A percentile compares a stretch with the other conserved stretches of the same genome.
phyloP scores from a whole-genome alignment of 2,329 filamentous ascomycete genomes.

The Fusarium fracticaudum region DNA sequence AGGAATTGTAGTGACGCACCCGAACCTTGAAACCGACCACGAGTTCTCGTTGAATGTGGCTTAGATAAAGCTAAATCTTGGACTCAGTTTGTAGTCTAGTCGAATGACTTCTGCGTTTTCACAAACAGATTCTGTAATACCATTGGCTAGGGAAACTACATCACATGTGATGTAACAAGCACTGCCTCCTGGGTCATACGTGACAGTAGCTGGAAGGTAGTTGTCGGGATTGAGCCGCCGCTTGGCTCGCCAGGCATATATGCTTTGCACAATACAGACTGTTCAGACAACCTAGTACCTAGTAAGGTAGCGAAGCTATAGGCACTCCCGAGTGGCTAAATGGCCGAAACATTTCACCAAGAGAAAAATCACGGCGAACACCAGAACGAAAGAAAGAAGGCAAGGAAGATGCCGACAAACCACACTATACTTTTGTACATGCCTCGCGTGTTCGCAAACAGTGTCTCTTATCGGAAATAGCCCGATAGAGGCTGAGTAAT shows the following conservation, averaged over 20 bases:
- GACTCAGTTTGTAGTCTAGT: background rate
- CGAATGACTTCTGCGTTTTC: background rate
- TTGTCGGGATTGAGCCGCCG: background rate
- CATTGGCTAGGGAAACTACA: background rate
- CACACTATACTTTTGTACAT: background rate
- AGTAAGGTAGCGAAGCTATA: background rate
- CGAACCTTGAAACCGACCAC: background rate
- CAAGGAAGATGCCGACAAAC: background rate
- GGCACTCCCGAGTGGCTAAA: background rate
- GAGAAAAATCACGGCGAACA: background rate
- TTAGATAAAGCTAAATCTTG: background rate
- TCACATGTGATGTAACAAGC: background rate
- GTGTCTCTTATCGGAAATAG: background rate
- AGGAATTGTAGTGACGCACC: background rate
- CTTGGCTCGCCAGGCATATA: background rate
- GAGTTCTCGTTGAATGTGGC: background rate
- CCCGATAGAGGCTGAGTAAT: conserved; percentile 6
- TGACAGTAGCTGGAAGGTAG: background rate
- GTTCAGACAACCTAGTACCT: background rate
- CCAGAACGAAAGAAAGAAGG: background rate
- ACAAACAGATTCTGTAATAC: background rate
- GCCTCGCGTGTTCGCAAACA: background rate
- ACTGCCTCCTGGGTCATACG: conserved; percentile 1
- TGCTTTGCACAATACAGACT: background rate
- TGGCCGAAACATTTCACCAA: background rate